A percentile compares a stretch with the other conserved stretches of the same genome.
Conservation (phyloP, 2,329 filamentous ascomycete genomes). For the Madurella fahalii region DNA sequence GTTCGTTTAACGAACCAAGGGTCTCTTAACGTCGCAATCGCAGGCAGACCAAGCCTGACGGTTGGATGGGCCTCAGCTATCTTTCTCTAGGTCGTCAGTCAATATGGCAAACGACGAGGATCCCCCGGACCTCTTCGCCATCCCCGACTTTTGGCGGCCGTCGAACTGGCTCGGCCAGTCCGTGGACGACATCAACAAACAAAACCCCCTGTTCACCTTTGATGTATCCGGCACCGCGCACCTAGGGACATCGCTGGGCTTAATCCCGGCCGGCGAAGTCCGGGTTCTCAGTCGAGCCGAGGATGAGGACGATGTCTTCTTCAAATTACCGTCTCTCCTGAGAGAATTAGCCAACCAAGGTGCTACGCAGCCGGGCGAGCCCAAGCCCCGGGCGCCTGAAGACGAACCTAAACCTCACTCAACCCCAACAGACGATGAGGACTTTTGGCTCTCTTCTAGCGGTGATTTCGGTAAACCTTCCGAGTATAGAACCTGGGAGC, state of each 20-base stretch:
- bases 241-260: background rate
- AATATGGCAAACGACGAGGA: conserved; percentile 41
- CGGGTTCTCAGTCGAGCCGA: background rate
- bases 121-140: conserved; percentile 56
- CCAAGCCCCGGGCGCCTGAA: conserved; percentile 1
- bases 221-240: conserved; percentile 32
- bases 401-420: background rate
- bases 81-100: background rate
- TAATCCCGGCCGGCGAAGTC: background rate
- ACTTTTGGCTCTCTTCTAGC: conserved; percentile 48
- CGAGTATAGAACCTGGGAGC: conserved; percentile 65
- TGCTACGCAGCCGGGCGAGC: background rate
- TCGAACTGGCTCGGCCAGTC: conserved; percentile 46
- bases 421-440: conserved; percentile 23
- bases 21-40: too few relatives aligned
- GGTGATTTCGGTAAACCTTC: conserved; percentile 31
- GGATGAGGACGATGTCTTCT: conserved; percentile 35
- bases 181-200: conserved; percentile 18
- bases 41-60: background rate
- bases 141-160: conserved; percentile 56
- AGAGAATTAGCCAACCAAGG: conserved; percentile 12
- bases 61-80: background rate
- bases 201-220: conserved; percentile 43
- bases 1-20: too few relatives aligned
- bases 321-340: conserved; percentile 38